Base-by-base conservation (phyloP, 371 early-diverging fungal species). In the Syncephalastrum racemosum region DNA sequence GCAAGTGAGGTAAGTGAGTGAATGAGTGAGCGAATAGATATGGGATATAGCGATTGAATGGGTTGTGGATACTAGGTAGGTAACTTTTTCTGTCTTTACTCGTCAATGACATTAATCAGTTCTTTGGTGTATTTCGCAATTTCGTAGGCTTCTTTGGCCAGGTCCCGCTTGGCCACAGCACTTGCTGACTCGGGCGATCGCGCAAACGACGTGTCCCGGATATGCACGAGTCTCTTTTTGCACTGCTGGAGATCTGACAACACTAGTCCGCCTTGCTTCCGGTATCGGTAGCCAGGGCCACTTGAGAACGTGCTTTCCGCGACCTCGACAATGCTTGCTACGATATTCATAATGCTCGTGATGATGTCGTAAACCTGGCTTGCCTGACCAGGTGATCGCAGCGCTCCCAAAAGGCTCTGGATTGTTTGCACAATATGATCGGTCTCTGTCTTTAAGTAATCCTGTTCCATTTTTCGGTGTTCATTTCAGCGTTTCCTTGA, bases 61-160 rank as follows among this genome's bases (percentile, higher is more conserved):
- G 16, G 50, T 49, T 19, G 48, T 31, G 36, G 12, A 31, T 31
- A 31, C 6, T 31, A 31, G 36, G 36, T 31, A 31, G 36, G 36
- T 31, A 31, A 31, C 36, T 31, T 31, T 31, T 31, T 31, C 48
- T 48, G 25, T 48, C 20, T 48, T 50, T 64, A 59, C 16, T 39
- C 16, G 54, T 77, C 74, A 58, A 71, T 67, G 56, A 86, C 67
- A 51, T 71, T 73, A 44, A 90, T 82, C 16, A 92, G 71, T 27
- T 88, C 89, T 63, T 90, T 90, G 22, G 89, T 88, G 58, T 72
- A 85, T 70, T 93, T 94, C 12, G 95, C 96, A 66, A 97, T 92
- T 63, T 97, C 96, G 67, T 93, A 93, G 20, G 89, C 77, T 12
- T 90, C 92, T 56, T 89, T 86, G 13, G 94, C 93, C 52, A 97